phyloP scores from a whole-genome alignment of 2,329 filamentous ascomycete species.

The Cladosporium velox region DNA sequence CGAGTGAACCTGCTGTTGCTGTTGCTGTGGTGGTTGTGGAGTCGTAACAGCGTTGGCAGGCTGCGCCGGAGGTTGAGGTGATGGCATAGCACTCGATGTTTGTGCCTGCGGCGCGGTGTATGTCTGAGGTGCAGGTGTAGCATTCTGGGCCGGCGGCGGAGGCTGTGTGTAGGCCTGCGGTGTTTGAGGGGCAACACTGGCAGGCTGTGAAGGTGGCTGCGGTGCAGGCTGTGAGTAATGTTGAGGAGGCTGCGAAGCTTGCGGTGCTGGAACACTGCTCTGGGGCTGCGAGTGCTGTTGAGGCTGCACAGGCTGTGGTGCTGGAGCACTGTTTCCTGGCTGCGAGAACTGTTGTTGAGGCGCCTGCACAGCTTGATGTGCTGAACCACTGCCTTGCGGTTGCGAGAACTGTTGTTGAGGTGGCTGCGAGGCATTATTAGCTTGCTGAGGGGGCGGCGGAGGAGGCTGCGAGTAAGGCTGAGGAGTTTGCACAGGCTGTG shows the following conservation, averaged over 20 bases:
- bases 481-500: not conserved
- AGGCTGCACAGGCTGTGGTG: not conserved
- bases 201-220: not conserved
- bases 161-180: not conserved
- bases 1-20: not conserved
- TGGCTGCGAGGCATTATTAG: not conserved
- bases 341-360: not conserved
- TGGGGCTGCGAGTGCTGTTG: not conserved
- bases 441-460: not conserved
- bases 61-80: not conserved
- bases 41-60: not conserved
- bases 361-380: not conserved
- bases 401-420: conserved; percentile 2
- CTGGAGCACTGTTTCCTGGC: not conserved
- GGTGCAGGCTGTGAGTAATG: not conserved
- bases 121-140: not conserved
- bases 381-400: not conserved
- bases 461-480: conserved; percentile 17
- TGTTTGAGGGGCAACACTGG: not conserved
- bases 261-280: not conserved
- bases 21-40: not conserved
- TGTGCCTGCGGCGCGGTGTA: not conserved
- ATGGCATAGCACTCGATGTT: not conserved
- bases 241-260: not conserved
- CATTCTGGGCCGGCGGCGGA: not conserved